phyloP scores from a whole-genome alignment of 192 early-diverging fungal genomes.

The Obelidium mucronatum region DNA sequence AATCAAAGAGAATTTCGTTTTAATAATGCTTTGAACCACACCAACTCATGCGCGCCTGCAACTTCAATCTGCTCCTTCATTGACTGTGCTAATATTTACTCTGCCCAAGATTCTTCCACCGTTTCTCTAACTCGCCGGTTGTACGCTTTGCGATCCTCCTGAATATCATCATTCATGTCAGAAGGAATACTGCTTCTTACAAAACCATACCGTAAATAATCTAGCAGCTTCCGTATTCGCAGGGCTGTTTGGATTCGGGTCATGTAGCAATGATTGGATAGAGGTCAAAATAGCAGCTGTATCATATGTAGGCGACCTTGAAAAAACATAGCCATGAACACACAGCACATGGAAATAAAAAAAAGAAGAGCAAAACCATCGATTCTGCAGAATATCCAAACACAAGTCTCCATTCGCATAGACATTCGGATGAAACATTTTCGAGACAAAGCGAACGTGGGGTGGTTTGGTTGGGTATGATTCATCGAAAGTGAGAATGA shows the following conservation, averaged over 20 bases:
- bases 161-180: not conserved
- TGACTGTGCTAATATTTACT: no score
- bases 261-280: conserved; percentile 95
- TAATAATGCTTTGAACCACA: no score
- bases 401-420: conserved; percentile 98
- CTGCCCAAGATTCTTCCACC: conserved; percentile 86
- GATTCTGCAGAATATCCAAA: conserved; percentile 96
- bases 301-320: conserved; percentile 88
- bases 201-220: conserved; percentile 63
- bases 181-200: not conserved
- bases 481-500: conserved; percentile 94
- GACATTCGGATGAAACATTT: conserved; percentile 98
- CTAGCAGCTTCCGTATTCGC: conserved; percentile 97
- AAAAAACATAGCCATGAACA: not conserved
- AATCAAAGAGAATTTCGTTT: no score
- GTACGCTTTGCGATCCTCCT: conserved; percentile 95
- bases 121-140: conserved; percentile 87
- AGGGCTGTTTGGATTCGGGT: conserved; percentile 96
- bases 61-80: no score
- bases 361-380: no score
- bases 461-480: conserved; percentile 98
- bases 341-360: conserved; percentile 17
- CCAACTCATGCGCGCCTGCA: no score
- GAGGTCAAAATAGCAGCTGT: conserved; percentile 92
- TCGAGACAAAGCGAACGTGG: conserved; percentile 89